Evolutionary conservation across 129 eudicot species (phyloP), one percentile per base, ranked within the genome.

Genomic region (Centaurea solstitialis): DNA sequence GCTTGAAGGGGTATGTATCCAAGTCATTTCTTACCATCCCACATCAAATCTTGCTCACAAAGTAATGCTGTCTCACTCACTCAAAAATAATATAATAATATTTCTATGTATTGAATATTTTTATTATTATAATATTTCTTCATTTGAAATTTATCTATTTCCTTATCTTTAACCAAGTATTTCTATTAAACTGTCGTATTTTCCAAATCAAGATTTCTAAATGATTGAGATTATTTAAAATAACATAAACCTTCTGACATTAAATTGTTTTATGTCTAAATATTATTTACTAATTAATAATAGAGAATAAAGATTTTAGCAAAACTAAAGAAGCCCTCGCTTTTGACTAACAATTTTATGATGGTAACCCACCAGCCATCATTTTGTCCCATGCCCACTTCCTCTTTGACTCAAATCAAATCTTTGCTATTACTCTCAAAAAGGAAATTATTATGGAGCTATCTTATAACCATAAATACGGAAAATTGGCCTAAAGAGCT

Each of bases 321-420:
- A 21, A 35, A 70, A 70, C 38, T n/a, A 35, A 35, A 70, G 75
- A 35, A 70, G 75, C 50, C 75, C 28, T 70, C 28, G 20, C 75
- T 70, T 70, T 70, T 70, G 75, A 70, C 75, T 20, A 15, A 5
- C 18, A 9, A 35, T 70, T 13, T 2, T 28, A 70, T 35, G 45
- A 38, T 35, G 53, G n/a, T 57, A 15, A 57, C 50, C 75, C 47
- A 70, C 23, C 75, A 50, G n/a, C 75, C 20, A 70, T 70, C 18
- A 70, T 70, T 70, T 15, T 70, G 75, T 38, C 28, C 13, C 10
- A 7, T 70, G 75, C 23, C 73, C 75, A 70, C 28, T 37, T n/a
- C 38, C 17, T 18, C 20, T 69, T 17, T 57, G 65, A 57, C 65
- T 57, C 65, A 57, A 17, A 57, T 57, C 22, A 57, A 17, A 1